Conservation (phyloP, 129 eudicot genomes). For the Saposhnikovia divaricata region DNA sequence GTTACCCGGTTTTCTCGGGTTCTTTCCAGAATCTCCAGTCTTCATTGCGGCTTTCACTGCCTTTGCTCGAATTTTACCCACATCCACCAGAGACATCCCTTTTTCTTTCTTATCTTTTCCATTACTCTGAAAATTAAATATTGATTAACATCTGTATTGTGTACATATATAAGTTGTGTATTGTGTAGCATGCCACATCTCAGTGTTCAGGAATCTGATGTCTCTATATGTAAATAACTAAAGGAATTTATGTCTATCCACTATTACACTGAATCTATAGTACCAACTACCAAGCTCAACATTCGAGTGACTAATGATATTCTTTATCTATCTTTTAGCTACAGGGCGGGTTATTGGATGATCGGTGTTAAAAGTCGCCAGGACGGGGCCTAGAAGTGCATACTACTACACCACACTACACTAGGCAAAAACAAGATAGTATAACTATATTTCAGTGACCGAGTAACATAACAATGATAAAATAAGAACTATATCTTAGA, state of each 20-base stretch:
- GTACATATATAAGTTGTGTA: neutral
- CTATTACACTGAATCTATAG: neutral
- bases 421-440: neutral
- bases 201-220: neutral
- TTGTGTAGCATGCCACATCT: neutral
- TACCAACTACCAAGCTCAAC: neutral
- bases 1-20: slow-evolving; percentile 26
- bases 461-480: too few species aligned
- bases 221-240: neutral
- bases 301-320: neutral
- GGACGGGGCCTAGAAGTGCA: too few species aligned
- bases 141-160: neutral
- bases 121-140: slow-evolving; percentile 30
- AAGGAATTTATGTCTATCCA: neutral
- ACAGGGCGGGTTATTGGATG: neutral
- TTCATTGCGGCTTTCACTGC: slow-evolving; percentile 71
- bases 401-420: neutral
- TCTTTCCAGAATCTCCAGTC: slow-evolving; percentile 68
- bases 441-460: neutral
- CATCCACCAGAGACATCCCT: slow-evolving; percentile 75
- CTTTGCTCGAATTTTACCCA: slow-evolving; percentile 86
- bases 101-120: slow-evolving; percentile 47
- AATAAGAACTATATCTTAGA: too few species aligned
- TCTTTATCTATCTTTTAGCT: neutral
- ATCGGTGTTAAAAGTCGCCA: too few species aligned